Base-by-base conservation (phyloP, 345 rosid species). In the Mallotus nudiflorus region DNA sequence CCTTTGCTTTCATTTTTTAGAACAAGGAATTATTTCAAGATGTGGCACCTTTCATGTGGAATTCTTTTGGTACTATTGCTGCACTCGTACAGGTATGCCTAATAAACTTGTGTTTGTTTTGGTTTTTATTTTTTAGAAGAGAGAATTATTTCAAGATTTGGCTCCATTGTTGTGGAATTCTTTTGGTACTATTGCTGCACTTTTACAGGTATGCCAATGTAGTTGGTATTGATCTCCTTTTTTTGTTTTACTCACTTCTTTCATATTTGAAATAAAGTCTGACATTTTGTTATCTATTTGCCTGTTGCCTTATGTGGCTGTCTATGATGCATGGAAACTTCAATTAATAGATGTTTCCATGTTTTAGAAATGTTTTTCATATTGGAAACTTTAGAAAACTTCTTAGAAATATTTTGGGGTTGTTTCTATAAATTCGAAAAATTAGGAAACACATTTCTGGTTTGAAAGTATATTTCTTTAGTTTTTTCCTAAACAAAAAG, bases 121-220 rank as follows among this genome's bases (percentile, higher is more conserved):
- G 29, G 68, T 64, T 84, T 67, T 72, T 78, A 70, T 54, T 74
- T 72, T 82, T 77, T 82, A 91, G 93, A 94, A 86, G 86, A 86
- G 95, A 83, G 98, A 94, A 72, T 73, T 91, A 72, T 92, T 96
- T 88, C 96, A 92, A 80, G 96, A 89, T 88, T 80, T 96, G 89
- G 99, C 96, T 62, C 98, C 96, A 69, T 80, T 96, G 54, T 70
- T 91, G 88, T 87, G 98, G 91, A 88, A 88, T 80, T 88, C 96
- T 60, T 85, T 84, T 80, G 93, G 93, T 74, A 85, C 90, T 74
- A 85, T 88, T 80, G 93, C 91, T 74, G 93, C 91, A 66, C 82
- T 87, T 20, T 78, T 91, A 78, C 91, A 87, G 91, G 91, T 83
- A 83, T 74, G 83, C 80, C 48, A 71, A 82, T 75, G 68, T 52